Percentiles rank a stretch among this genome's conserved stretches.
Evolutionary conservation across 2,329 filamentous ascomycete species (phyloP).

Genomic region (Sporothrix inflata): DNA sequence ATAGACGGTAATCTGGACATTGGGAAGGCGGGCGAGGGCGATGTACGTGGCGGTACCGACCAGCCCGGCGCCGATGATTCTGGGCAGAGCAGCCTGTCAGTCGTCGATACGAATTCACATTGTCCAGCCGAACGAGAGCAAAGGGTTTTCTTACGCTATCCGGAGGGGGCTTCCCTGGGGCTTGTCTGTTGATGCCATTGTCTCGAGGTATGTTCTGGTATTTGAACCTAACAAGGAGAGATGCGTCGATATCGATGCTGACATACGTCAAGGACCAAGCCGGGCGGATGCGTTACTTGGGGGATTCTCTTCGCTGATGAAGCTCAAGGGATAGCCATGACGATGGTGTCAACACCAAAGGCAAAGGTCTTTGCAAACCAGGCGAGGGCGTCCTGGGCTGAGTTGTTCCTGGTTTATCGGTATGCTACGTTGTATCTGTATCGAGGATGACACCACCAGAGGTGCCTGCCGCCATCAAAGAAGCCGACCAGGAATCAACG

Average conservation of each 20-base stretch:
- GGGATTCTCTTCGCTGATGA: not conserved
- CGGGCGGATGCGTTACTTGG: too few species aligned
- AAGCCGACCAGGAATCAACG: too few species aligned
- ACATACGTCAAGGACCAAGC: not conserved
- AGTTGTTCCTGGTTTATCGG: not conserved
- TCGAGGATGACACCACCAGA: not conserved
- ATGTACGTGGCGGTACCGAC: conserved; percentile 9
- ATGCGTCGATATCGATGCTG: not conserved
- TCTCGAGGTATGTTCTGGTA: not conserved
- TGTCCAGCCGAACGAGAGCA: not conserved
- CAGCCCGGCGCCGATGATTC: conserved; percentile 19
- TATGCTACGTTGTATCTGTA: not conserved
- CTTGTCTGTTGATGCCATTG: not conserved
- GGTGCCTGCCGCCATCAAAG: too few species aligned
- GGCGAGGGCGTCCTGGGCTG: not conserved
- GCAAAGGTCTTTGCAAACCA: too few species aligned
- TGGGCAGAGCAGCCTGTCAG: not conserved
- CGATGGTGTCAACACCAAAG: not conserved
- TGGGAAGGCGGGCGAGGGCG: conserved; percentile 16
- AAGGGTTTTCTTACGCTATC: not conserved
- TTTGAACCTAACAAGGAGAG: too few species aligned
- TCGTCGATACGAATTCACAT: not conserved
- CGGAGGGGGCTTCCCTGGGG: not conserved
- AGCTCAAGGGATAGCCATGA: not conserved
- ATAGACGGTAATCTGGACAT: conserved; percentile 23